phyloP scores from a whole-genome alignment of 2,329 filamentous ascomycete species.

The Penicillium sp. region DNA sequence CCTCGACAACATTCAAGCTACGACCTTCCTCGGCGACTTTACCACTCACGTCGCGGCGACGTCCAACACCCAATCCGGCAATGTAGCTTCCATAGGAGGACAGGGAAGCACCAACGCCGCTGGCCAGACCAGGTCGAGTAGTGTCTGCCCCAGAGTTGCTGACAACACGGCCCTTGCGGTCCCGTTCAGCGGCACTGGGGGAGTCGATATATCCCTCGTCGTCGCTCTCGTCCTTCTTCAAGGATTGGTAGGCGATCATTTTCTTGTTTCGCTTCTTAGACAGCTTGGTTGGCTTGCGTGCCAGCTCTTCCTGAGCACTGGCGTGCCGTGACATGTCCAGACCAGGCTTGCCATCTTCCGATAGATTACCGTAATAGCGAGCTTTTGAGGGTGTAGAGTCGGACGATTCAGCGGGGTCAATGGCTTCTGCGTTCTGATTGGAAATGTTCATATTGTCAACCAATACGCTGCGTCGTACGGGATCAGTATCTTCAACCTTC shows the following conservation, averaged over 20 bases:
- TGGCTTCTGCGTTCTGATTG: conserved; percentile 26
- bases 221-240: conserved; percentile 35
- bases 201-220: conserved; percentile 22
- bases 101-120: conserved; percentile 33
- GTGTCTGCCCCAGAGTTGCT: conserved; percentile 47
- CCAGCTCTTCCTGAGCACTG: conserved; percentile 24
- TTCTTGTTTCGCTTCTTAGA: conserved; percentile 39
- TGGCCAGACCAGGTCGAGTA: conserved; percentile 20
- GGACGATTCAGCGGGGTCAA: conserved; percentile 23
- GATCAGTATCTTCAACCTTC: conserved; percentile 26
- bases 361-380: conserved; percentile 45
- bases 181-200: conserved; percentile 27
- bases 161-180: conserved; percentile 48
- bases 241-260: conserved; percentile 35
- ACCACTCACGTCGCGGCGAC: conserved; percentile 50
- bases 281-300: conserved; percentile 34
- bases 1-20: conserved; percentile 28
- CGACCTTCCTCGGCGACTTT: conserved; percentile 52
- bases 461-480: conserved; percentile 35
- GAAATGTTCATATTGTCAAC: conserved; percentile 40
- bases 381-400: conserved; percentile 36
- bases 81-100: conserved; percentile 48
- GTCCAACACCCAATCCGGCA: conserved; percentile 47
- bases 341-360: conserved; percentile 28
- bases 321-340: conserved; percentile 27